Base-by-base conservation (phyloP, 805 yeast genomes). In the Saturnispora hagleri region DNA sequence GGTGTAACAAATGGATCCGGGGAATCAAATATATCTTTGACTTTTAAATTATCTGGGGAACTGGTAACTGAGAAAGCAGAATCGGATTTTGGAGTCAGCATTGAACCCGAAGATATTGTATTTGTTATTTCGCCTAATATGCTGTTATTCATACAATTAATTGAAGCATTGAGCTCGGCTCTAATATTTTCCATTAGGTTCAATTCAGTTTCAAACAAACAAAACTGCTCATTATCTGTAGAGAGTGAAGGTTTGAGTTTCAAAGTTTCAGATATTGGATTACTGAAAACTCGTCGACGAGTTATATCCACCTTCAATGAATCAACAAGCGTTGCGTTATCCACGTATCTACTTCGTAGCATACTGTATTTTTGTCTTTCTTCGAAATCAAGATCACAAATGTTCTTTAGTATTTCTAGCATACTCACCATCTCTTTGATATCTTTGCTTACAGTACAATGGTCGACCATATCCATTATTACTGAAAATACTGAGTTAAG, bases 401-500 rank as follows among this genome's bases (percentile, higher is more conserved):
- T 27, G 15, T 48, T 47, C 33, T 48, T 52, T n/a, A 54, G 46
- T 9, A 55, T 50, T 33, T 43, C 49, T 35, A 56, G 38, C 12
- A 45, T 35, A 12, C 27, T 18, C 4, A 54, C 5, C 20, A 52
- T 34, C 13, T 43, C 17, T 41, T 41, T 22, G 3, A 45, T 10
- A 35, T 13, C 42, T 18, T 46, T 46, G 31, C 26, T 22, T 31
- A 33, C 43, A 26, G 18, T n/a, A 26, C 53, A 40, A 55, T 64
- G 0, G 62, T 58, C 4, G 1, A 62, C 58, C 4, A 74, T 60
- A 54, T 79, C 79, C 3, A 67, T 62, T 43, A 78, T 68, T 49
- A 70, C 74, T 27, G 66, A 66, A 55, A 82, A 80, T 2, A 81
- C 68, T 24, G 73, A 73, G 55, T 70, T 66, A 87, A 88, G 83